A percentile compares a stretch with the other conserved stretches of the same genome.
Evolutionary conservation across 257 asterid genomes (phyloP).

Genomic region (Capsicum baccatum): DNA sequence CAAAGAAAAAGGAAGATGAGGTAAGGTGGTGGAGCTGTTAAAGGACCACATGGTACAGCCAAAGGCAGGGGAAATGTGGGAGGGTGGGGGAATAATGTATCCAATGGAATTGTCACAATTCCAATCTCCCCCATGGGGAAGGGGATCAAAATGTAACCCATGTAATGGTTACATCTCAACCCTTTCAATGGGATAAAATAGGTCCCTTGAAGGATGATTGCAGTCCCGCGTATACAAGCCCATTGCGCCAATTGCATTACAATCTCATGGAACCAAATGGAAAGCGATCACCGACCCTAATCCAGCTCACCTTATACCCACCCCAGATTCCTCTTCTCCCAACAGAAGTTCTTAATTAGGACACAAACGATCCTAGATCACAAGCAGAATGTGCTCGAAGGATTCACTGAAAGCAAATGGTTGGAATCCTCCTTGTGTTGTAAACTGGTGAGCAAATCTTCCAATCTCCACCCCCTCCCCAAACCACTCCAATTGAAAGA

Average conservation of each 20-base stretch:
- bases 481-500: constrained; percentile 12
- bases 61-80: neutral
- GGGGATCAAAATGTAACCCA: neutral
- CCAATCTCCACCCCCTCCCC: neutral
- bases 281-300: neutral
- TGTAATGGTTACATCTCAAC: neutral
- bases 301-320: neutral
- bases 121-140: neutral
- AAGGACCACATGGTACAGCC: neutral
- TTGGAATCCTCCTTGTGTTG: neutral
- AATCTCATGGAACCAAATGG: constrained; percentile 3
- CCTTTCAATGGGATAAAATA: neutral
- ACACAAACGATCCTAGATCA: neutral
- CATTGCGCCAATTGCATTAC: neutral
- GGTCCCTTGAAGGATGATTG: neutral
- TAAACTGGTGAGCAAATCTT: neutral
- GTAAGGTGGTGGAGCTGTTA: constrained; percentile 10
- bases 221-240: neutral
- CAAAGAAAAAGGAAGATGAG: neutral
- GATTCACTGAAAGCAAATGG: neutral
- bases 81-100: neutral
- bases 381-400: neutral
- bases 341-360: neutral
- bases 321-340: neutral
- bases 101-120: constrained; percentile 6